Conservation (phyloP, 2,329 filamentous ascomycete genomes). For the Rhynchosporium agropyri region DNA sequence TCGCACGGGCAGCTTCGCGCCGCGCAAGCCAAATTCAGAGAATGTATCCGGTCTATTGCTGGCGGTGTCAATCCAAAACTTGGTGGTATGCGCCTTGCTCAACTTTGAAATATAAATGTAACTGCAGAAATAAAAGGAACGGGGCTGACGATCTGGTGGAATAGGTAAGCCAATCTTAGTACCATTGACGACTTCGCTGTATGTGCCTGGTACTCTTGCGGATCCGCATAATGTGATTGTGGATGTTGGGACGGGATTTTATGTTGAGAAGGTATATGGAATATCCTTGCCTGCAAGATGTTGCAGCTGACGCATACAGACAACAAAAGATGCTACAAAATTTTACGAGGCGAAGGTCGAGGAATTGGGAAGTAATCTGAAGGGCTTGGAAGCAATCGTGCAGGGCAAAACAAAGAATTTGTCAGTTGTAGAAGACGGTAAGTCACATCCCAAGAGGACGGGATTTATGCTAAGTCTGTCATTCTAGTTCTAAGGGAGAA, state of each 20-base stretch:
- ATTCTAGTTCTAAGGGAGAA: constrained; percentile 55
- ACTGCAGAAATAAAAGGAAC: not conserved
- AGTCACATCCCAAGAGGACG: constrained; percentile 19
- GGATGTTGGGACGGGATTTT: constrained; percentile 92
- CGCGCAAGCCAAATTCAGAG: constrained; percentile 88
- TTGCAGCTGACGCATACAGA: constrained; percentile 43
- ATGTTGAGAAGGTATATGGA: constrained; percentile 77
- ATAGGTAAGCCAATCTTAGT: constrained; percentile 70
- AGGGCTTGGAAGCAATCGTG: constrained; percentile 69
- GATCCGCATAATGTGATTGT: constrained; percentile 79
- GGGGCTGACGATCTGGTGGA: constrained; percentile 19
- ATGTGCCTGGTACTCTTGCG: constrained; percentile 81
- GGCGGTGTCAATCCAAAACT: constrained; percentile 52
- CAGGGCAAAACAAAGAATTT: constrained; percentile 81
- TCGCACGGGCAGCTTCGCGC: constrained; percentile 89
- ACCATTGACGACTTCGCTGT: constrained; percentile 92
- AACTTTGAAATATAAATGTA: not conserved
- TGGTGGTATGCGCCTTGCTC: constrained; percentile 39
- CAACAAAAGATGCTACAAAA: constrained; percentile 59
- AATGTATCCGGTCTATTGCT: constrained; percentile 80
- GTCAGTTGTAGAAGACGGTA: constrained; percentile 86
- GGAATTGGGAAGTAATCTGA: constrained; percentile 64
- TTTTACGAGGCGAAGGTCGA: constrained; percentile 72
- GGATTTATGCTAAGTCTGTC: constrained; percentile 23
- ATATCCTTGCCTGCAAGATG: not conserved